Evolutionary conservation across 441 rosid species (phyloP).

Genomic region (Melastoma candidum): DNA sequence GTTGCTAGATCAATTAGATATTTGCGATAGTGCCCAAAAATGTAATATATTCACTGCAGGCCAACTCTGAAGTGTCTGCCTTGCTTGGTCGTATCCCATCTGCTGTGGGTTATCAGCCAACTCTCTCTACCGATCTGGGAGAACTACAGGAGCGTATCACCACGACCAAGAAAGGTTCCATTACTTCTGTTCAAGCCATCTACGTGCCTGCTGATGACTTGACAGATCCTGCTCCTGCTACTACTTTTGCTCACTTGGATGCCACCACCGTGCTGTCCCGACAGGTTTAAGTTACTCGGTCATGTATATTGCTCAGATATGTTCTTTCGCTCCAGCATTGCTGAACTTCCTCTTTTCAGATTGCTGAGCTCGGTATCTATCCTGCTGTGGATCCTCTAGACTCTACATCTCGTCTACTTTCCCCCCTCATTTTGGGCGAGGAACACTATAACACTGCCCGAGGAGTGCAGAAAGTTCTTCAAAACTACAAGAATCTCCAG

Average conservation of each 20-base stretch:
- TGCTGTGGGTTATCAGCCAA: slow-evolving; percentile 99
- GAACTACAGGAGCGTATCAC: slow-evolving; percentile 97
- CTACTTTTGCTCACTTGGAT: slow-evolving; percentile 98
- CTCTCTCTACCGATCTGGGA: slow-evolving; percentile 97
- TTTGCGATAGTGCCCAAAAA: not conserved
- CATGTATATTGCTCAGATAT: slow-evolving; percentile 6
- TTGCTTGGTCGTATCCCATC: slow-evolving; percentile 98
- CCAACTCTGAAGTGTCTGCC: slow-evolving; percentile 98
- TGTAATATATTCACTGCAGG: slow-evolving; percentile 28
- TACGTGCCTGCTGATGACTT: slow-evolving; percentile 98
- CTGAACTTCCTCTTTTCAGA: slow-evolving; percentile 25
- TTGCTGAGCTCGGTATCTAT: slow-evolving; percentile 94
- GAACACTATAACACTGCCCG: slow-evolving; percentile 95
- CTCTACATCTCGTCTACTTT: slow-evolving; percentile 96
- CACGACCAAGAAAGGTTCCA: slow-evolving; percentile 95
- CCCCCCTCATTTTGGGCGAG: slow-evolving; percentile 92
- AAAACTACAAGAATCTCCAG: slow-evolving; percentile 92
- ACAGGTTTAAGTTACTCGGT: slow-evolving; percentile 31
- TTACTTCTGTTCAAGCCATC: slow-evolving; percentile 94
- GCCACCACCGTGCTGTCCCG: slow-evolving; percentile 97
- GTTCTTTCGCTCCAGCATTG: slow-evolving; percentile 2
- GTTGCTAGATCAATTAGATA: not conserved
- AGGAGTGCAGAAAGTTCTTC: slow-evolving; percentile 94
- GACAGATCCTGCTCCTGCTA: slow-evolving; percentile 99
- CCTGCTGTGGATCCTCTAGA: slow-evolving; percentile 98